Conservation (phyloP, 108 stramenopile genomes). For the Mediolabrus comicus region DNA sequence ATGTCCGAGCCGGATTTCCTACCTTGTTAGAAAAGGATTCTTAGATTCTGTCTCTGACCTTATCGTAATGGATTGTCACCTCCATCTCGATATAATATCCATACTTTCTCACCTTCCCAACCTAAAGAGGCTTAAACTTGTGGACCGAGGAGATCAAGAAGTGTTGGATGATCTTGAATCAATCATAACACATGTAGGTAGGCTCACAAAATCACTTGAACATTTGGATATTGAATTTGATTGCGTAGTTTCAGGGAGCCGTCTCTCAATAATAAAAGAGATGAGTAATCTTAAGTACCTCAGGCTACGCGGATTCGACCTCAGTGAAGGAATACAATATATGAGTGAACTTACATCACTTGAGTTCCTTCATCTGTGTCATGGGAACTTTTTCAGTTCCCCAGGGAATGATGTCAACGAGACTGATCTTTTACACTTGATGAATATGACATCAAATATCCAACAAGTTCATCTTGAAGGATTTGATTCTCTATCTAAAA, state of each 20-base stretch:
- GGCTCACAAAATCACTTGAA: conserved; percentile 14
- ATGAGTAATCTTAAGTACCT: conserved; percentile 18
- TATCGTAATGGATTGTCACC: conserved; percentile 30
- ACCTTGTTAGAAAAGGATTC: conserved; percentile 23
- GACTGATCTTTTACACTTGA: conserved; percentile 30
- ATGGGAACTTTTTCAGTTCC: conserved; percentile 45
- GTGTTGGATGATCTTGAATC: conserved; percentile 19
- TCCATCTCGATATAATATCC: conserved; percentile 14
- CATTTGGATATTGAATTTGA: conserved; percentile 35
- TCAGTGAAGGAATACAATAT: conserved; percentile 27
- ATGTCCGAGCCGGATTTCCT: conserved; percentile 12
- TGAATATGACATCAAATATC: conserved; percentile 9
- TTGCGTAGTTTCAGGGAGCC: conserved; percentile 23
- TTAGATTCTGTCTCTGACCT: conserved; percentile 29
- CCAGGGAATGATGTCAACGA: conserved; percentile 34
- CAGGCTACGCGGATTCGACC: conserved; percentile 36
- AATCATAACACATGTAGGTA: conserved; percentile 9
- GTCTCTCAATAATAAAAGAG: conserved; percentile 21
- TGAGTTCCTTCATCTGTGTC: conserved; percentile 30
- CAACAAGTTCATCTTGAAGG: conserved; percentile 34
- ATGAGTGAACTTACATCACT: conserved; percentile 11
- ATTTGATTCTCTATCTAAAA: conserved; percentile 31
- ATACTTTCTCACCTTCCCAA: conserved; percentile 15
- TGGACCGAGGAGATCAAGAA: conserved; percentile 11
- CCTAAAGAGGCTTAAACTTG: conserved; percentile 12